Evolutionary conservation across 176 grass and related monocot species (phyloP).

Genomic region (Aechmea fasciata): DNA sequence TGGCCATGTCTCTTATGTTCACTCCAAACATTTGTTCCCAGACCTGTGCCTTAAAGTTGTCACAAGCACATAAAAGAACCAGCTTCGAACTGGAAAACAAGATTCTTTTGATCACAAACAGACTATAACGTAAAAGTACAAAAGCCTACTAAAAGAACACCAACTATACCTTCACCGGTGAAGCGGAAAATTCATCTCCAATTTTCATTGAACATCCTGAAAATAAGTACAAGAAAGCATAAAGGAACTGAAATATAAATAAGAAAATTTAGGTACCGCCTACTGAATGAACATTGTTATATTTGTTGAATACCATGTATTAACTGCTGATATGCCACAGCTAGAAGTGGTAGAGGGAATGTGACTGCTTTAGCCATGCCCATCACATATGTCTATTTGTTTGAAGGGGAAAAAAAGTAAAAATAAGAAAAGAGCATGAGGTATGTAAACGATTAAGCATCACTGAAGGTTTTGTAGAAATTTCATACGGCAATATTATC

Average conservation of each 20-base stretch:
- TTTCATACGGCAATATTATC: constrained; percentile 17
- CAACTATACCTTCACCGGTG: constrained; percentile 58
- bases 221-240: constrained; percentile 24
- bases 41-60: constrained; percentile 36
- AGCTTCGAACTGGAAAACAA: not conserved
- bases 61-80: not conserved
- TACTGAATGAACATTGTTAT: constrained; percentile 11
- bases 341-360: constrained; percentile 73
- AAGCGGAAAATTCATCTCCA: constrained; percentile 34
- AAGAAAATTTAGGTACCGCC: not conserved
- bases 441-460: not conserved
- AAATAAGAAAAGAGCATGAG: not conserved
- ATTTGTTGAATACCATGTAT: constrained; percentile 60
- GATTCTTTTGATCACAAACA: constrained; percentile 3
- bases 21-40: constrained; percentile 82
- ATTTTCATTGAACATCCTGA: constrained; percentile 51
- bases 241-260: not conserved
- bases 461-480: not conserved
- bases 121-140: constrained; percentile 1
- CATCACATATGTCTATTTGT: constrained; percentile 59
- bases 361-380: constrained; percentile 64
- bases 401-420: constrained; percentile 21
- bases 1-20: constrained; percentile 64
- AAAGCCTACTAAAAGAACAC: constrained; percentile 6
- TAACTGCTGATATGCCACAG: constrained; percentile 65